A percentile compares a stretch with the other conserved stretches of the same genome.
These are phyloP conservation scores for Neurospora sp. DNA, from an alignment of 495 filamentous ascomycete species.

Conservation along the genomic window DNA sequence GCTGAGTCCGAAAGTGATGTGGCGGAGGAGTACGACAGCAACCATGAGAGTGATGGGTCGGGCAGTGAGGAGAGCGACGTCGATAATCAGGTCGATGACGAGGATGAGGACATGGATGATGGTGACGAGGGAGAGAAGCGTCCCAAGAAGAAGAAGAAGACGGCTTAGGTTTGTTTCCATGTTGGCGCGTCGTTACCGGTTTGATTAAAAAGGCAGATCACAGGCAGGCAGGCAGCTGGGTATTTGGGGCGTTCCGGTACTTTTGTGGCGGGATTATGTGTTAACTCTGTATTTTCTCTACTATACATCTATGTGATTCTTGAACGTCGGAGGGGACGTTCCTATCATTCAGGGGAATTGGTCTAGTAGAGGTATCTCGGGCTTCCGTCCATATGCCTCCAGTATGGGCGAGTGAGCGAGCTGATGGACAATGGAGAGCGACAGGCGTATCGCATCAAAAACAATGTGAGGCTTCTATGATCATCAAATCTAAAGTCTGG, in stretches of 20 bases:
- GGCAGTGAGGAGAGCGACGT: constrained; percentile 47
- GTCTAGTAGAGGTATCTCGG: background rate
- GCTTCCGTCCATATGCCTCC: background rate
- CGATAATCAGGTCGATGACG: constrained; percentile 37
- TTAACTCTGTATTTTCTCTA: background rate
- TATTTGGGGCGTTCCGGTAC: background rate
- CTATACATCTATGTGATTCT: background rate
- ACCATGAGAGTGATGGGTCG: constrained; percentile 74
- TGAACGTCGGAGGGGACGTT: no score
- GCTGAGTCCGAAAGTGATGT: constrained; percentile 87
- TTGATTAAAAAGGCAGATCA: constrained; percentile 2
- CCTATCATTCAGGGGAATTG: background rate
- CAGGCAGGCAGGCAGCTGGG: background rate
- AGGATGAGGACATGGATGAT: constrained; percentile 22
- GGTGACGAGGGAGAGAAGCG: constrained; percentile 26
- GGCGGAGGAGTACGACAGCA: constrained; percentile 90
- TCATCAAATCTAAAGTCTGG: background rate
- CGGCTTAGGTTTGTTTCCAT: constrained; percentile 8
- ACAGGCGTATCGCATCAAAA: background rate
- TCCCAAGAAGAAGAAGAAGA: constrained; percentile 44
- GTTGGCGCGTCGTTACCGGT: background rate
- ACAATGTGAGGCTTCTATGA: background rate
- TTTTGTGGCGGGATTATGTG: background rate
- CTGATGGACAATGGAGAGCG: background rate
- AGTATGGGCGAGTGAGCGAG: background rate